Evolutionary conservation across 768 basidiomycete genomes (phyloP), one percentile per base, ranked within the genome.

Genomic region (Imleria badia): DNA sequence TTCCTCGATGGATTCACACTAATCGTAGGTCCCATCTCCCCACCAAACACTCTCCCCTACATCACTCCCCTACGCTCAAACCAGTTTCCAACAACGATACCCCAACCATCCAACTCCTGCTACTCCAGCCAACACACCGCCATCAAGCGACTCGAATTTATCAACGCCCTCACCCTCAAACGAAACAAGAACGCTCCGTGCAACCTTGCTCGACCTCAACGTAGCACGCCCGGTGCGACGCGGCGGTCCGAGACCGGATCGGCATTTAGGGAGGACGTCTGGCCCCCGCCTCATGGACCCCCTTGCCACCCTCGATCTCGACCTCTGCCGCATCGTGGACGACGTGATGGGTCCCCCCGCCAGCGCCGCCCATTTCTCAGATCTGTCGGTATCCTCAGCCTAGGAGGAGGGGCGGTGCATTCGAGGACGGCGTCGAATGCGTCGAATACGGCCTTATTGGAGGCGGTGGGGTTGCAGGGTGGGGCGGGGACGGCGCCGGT

Each of bases 231-330:
- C 20, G 17, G 14, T 13, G 23, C 9, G 34, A 12, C 36, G 3
- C 52, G 36, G 19, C 42, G 52, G 19, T 73, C 78, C 3, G 78
- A 79, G 35, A 65, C 73, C 3, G 78, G 78, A 1, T 80, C 79
- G 0, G 70, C 78, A 34, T 81, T 81, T 63, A 69, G 72, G 17
- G 81, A 81, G 47, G 76, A 79, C 35, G 11, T 78, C 0, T 79
- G 76, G 74, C 73, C 73, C 1, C 0, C 55, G 69, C 54, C 57
- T 68, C 22, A 58, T 65, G 39, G 64, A 70, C 13, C 54, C 64
- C 0, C 23, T 66, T 29, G 23, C 48, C 2, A 30, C 36, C 20
- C 13, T 73, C 23, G 71, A 76, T 26, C 53, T 78, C 33, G 75
- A 76, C 48, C 61, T 79, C 10, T 49, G 67, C n/a, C 68, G 60